Evolutionary conservation across 441 rosid species (phyloP), one percentile per base, ranked within the genome.

Genomic region (Daphne laureola): DNA sequence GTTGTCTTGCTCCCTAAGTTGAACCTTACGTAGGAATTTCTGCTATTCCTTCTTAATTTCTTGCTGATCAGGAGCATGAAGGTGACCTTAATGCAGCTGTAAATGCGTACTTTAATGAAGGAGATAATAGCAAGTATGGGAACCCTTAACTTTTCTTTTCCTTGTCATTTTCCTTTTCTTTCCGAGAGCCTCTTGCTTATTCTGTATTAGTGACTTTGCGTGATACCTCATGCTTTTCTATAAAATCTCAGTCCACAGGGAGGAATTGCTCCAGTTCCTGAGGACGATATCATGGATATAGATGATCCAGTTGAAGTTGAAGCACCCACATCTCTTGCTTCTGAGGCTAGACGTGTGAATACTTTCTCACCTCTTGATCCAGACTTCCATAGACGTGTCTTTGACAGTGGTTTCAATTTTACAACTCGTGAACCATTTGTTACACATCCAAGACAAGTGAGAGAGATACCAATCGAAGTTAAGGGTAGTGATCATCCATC

Each of bases 21-120:
- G 25, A 21, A 21, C 25, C 25, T 15, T 42, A 49, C 42, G 4
- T 48, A n/a, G 46, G 53, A 44, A 25, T 44, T 27, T 51, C 44
- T 40, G 41, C 26, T 42, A 9, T 49, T 58, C 15, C 50, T 50
- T 15, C 26, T 48, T 23, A 45, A 25, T 54, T 9, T 7, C 46
- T 26, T 61, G 48, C 35, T 59, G 38, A 43, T 61, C 73, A 93
- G 99, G 97, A 85, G 67, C 86, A 93, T 63, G 74, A 71, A 17
- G 96, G 93, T 59, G 95, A 90, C 77, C 90, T 90, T 55, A 90
- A 93, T 79, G 84, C 83, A 61, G 96, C 99, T 53, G 81, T 93
- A 58, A 83, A 93, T 82, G 86, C 96, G 31, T 82, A 83, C 80
- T 93, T 93, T 76, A 67, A 62, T 14, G 91, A 82, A 57, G 96